A percentile compares a stretch with the other conserved stretches of the same genome.
Conservation (phyloP, 2,329 filamentous ascomycete genomes). For the Achaetomium macrosporum region DNA sequence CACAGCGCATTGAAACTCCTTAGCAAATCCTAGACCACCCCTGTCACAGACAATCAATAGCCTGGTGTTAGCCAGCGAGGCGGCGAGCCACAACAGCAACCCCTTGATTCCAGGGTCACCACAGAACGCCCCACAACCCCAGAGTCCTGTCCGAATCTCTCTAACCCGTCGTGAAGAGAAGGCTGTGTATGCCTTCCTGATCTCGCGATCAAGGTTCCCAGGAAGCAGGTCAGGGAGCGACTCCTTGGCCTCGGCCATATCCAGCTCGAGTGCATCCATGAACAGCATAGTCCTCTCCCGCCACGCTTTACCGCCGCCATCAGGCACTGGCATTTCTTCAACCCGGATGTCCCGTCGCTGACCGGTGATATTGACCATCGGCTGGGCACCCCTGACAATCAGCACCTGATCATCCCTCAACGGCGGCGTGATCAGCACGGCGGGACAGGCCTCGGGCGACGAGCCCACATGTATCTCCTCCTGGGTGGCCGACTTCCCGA, state of each 20-base stretch:
- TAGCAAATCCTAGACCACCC: not conserved
- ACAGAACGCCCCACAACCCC: conserved; percentile 34
- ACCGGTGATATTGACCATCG: conserved; percentile 28
- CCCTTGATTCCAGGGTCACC: conserved; percentile 31
- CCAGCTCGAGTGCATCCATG: conserved; percentile 35
- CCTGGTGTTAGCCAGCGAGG: conserved; percentile 22
- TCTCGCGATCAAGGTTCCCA: conserved; percentile 28
- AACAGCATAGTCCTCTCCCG: conserved; percentile 30
- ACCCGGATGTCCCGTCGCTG: conserved; percentile 27
- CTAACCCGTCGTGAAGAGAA: conserved; percentile 24
- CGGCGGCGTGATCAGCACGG: conserved; percentile 31
- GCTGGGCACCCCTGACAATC: conserved; percentile 26
- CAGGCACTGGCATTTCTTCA: not conserved
- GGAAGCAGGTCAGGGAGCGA: conserved; percentile 26
- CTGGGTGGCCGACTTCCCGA: conserved; percentile 34
- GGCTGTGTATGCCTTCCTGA: conserved; percentile 27
- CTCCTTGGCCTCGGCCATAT: conserved; percentile 20
- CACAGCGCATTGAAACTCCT: not conserved
- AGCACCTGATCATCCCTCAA: conserved; percentile 26
- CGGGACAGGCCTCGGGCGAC: conserved; percentile 31
- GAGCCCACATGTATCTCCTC: conserved; percentile 33
- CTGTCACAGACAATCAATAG: conserved; percentile 20
- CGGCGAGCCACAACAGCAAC: conserved; percentile 30
- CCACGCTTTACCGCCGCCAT: conserved; percentile 5
- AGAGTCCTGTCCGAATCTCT: conserved; percentile 27